Conservation (phyloP, 345 rosid genomes). For the Camelina sativa region DNA sequence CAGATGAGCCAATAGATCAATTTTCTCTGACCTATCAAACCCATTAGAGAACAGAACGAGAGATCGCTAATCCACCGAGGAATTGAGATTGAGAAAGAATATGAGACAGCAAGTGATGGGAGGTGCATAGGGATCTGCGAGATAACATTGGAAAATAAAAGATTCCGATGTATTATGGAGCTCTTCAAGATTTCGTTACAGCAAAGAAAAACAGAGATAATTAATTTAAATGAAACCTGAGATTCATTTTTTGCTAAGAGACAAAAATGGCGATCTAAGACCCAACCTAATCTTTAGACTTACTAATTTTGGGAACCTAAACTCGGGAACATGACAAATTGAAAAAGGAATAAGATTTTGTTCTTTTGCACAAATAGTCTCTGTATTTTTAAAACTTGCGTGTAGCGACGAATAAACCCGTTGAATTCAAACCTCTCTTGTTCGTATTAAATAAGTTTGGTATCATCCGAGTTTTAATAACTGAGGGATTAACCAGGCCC, state of each 20-base stretch:
- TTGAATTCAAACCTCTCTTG: constrained; percentile 26
- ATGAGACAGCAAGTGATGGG: constrained; percentile 16
- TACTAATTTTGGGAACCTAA: constrained; percentile 37
- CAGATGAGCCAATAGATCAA: background rate
- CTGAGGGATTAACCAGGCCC: background rate
- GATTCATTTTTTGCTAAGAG: constrained; percentile 35
- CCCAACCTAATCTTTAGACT: constrained; percentile 27
- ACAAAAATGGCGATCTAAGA: constrained; percentile 33
- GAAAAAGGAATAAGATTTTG: background rate
- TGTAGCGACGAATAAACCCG: background rate
- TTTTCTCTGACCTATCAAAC: background rate
- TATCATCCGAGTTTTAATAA: background rate
- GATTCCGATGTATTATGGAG: constrained; percentile 15
- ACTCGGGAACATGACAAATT: constrained; percentile 20
- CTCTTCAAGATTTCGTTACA: constrained; percentile 5
- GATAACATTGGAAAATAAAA: constrained; percentile 1
- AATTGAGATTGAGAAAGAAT: constrained; percentile 27
- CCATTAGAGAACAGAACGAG: constrained; percentile 1
- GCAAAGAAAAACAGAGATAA: constrained; percentile 28
- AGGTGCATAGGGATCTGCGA: constrained; percentile 24
- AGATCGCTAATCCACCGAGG: background rate
- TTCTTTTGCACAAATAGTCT: constrained; percentile 9
- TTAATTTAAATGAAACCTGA: background rate
- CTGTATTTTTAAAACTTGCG: background rate
- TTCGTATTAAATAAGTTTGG: constrained; percentile 14